Evolutionary conservation across 768 basidiomycete genomes (phyloP), one percentile per base, ranked within the genome.

Genomic region (Holtermannia corniformis): DNA sequence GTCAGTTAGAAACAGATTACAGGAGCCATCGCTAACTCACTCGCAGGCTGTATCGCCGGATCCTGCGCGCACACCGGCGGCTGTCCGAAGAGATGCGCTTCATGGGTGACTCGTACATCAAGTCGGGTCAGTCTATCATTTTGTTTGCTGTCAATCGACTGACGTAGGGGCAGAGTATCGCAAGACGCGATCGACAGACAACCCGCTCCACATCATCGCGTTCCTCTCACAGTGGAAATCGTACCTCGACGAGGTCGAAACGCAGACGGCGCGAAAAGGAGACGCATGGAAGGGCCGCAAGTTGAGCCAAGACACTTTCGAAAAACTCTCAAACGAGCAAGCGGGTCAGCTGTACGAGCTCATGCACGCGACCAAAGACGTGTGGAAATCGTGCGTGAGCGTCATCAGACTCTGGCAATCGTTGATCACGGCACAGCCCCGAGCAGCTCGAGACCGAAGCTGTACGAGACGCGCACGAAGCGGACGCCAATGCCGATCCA

Each of bases 141-240:
- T 37, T 37, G 32, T 37, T 7, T 7, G 14, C 24, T 13, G 16
- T 14, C 26, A 7, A 10, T 23, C 24, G 7, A 25, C 27, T 37
- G 5, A 37, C 32, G 32, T 7, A n/a, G 10, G 7, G 10, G 32
- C 51, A 88, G 93, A 99, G 73, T 97, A 95, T 72, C 82, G 86
- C 5, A 76, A 85, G 44, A 92, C 95, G 59, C 81, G 76, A 61
- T 75, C 79, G 21, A 80, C 83, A 11, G 83, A 83, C 20, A 96
- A 97, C 72, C 87, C 90, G 2, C 77, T 84, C 5, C 82, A 96
- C 69, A 82, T 96, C 56, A 93, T 97, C 69, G 91, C 89, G 2
- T 99, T 99, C 67, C 77, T 97, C 7, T 84, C 85, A 2, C 87
- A 96, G 64, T 99, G 93, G 93, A 95, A 93, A 72, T 70, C 80